phyloP scores from a whole-genome alignment of 345 rosid genomes.

The Excoecaria cochinchinensis region DNA sequence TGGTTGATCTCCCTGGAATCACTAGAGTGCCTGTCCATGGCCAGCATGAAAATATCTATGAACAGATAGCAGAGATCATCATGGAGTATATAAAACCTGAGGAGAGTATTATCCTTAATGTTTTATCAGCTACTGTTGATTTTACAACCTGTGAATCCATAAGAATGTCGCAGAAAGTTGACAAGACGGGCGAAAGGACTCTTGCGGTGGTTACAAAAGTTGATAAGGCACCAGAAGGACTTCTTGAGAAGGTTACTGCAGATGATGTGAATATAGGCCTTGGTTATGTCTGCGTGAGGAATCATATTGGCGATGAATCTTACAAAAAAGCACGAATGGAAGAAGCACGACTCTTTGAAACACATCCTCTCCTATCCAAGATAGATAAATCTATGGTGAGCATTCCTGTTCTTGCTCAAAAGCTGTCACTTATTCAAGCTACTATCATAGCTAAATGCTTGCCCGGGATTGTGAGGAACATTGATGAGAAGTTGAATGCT shows the following conservation, averaged over 20 bases:
- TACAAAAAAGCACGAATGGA: too few species aligned
- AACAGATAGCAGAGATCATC: conserved; percentile 36
- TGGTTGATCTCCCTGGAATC: conserved; percentile 63
- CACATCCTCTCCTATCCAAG: conserved; percentile 24
- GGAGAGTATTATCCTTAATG: conserved; percentile 46
- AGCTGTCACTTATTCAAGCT: conserved; percentile 38
- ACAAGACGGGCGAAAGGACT: conserved; percentile 44
- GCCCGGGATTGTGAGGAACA: conserved; percentile 32
- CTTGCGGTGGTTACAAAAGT: conserved; percentile 56
- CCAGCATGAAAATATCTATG: conserved; percentile 48
- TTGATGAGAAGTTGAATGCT: conserved; percentile 28
- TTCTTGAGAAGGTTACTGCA: conserved; percentile 42
- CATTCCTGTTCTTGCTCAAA: conserved; percentile 40
- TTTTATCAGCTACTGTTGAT: conserved; percentile 44
- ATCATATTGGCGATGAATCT: too few species aligned
- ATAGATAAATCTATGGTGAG: conserved; percentile 42
- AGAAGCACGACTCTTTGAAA: conserved; percentile 36
- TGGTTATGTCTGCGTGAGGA: conserved; percentile 50
- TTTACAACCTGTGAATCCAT: too few species aligned
- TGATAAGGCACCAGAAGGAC: conserved; percentile 50
- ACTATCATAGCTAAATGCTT: conserved; percentile 28
- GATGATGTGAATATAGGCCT: conserved; percentile 54
- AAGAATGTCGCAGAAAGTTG: conserved; percentile 55
- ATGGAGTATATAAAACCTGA: conserved; percentile 42
- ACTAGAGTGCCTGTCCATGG: conserved; percentile 49